Base-by-base conservation (phyloP, 2,329 filamentous ascomycete species). In the Coniochaeta hoffmannii region DNA sequence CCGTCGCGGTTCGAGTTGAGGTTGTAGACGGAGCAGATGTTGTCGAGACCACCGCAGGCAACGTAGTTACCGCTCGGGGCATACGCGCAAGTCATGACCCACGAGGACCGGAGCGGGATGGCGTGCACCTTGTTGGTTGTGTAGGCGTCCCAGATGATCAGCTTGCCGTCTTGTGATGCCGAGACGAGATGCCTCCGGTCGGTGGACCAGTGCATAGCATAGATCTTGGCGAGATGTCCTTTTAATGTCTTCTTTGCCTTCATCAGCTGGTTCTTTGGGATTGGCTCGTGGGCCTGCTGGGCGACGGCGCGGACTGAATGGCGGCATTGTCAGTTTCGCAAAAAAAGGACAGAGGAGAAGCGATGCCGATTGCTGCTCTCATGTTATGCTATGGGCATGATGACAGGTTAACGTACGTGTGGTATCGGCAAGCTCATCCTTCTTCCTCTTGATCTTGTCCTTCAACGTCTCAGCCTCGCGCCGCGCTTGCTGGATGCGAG, bases 51-150 rank as follows among this genome's bases (percentile, higher is more conserved):
- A 82, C 94, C 94, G 71, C 94, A 99, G 56, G 94, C 94, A 57
- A 99, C 94, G 71, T 93, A 99, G 78, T 99, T 99, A 56, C 94
- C 94, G 69, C 91, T 96, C 12, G 94, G 94, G 59, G 94, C 93
- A 73, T 99, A 99, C 69, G 94, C 94, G 82, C 94, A 99, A 62
- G 94, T 99, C 94, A 99, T 99, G 74, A 99, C 94, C 94, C 94
- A 99, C 14, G 94, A 99, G 14, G 94, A 97, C 61, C 94, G 87
- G 57, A 99, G 81, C 32, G 94, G 94, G 65, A 99, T 97, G 71
- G 94, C 94, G 75, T 99, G 94, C 59, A 99, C 94, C 75, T 99
- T 99, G 81, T 99, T 97, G 60, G 94, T 97, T 62, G 93, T 97
- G 78, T 99, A 99, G 57, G 94, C 94, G 73, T 99, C 94, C 94